Conservation (phyloP, 148 eudicot species). For the Rhododendron simsii region DNA sequence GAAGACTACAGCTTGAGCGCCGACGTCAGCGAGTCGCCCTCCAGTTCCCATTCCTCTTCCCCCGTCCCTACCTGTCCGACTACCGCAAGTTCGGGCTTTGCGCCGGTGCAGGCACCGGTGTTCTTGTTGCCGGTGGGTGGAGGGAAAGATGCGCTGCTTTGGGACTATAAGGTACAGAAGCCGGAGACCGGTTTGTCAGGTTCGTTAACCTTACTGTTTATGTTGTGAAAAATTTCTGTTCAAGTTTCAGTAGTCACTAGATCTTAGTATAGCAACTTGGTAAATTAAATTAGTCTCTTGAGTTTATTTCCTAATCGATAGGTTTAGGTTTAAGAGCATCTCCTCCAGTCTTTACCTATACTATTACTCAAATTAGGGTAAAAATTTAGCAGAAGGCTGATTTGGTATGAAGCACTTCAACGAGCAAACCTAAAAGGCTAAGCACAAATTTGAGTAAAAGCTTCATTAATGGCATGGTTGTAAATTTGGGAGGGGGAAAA, state of each 20-base stretch:
- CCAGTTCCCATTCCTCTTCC: conserved; percentile 13
- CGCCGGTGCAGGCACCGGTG: conserved; percentile 7
- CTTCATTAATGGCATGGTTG: background rate
- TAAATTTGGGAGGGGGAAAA: background rate
- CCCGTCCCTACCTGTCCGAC: background rate
- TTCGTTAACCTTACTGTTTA: background rate
- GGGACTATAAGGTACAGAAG: conserved; percentile 41
- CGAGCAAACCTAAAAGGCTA: background rate
- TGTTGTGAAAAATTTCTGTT: background rate
- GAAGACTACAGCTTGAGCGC: conserved; percentile 29
- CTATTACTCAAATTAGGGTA: background rate
- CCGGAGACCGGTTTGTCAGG: conserved; percentile 52
- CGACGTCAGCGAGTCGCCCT: conserved; percentile 28
- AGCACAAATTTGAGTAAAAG: background rate
- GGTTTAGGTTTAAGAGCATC: background rate
- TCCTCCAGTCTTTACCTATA: background rate
- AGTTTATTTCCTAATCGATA: background rate
- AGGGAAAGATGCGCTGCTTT: conserved; percentile 46
- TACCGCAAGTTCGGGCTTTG: background rate
- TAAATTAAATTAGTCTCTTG: background rate
- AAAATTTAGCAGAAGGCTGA: background rate
- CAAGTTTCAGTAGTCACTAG: background rate
- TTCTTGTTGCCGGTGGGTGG: conserved; percentile 16
- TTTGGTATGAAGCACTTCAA: background rate
- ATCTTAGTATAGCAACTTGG: background rate